Conservation (phyloP, 257 asterid genomes). For the Solanum arcanum region DNA sequence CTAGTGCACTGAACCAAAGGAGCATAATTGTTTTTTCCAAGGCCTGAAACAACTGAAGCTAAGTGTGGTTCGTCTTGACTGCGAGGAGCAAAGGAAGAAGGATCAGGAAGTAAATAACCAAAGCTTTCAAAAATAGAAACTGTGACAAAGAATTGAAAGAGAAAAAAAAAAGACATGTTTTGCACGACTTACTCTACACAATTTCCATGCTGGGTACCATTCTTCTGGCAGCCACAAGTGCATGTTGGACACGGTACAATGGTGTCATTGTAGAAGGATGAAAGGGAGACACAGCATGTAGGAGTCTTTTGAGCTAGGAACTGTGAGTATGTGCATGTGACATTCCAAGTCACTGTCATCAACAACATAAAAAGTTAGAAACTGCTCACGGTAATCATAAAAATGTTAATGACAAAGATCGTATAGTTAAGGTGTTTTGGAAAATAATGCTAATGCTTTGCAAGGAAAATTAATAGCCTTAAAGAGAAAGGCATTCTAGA, state of each 20-base stretch:
- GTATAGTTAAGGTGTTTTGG: background rate
- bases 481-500: background rate
- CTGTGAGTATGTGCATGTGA: constrained; percentile 29
- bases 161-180: background rate
- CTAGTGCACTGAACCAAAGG: constrained; percentile 13
- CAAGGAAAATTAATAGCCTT: background rate
- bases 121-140: background rate
- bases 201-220: constrained; percentile 4
- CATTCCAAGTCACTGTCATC: constrained; percentile 81
- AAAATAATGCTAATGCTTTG: background rate
- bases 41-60: constrained; percentile 7
- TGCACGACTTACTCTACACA: constrained; percentile 3
- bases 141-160: background rate
- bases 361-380: background rate
- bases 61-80: constrained; percentile 9
- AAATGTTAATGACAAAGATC: background rate
- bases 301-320: constrained; percentile 17
- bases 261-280: constrained; percentile 13
- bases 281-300: constrained; percentile 18
- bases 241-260: constrained; percentile 14
- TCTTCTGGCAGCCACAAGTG: constrained; percentile 14
- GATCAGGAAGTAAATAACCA: background rate
- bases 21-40: background rate
- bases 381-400: background rate
- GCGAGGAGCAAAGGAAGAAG: background rate